Percentiles rank a stretch among this genome's conserved stretches.
phyloP scores from a whole-genome alignment of 2,329 filamentous ascomycete genomes.

The Pseudophaeomoniella oleicola region DNA sequence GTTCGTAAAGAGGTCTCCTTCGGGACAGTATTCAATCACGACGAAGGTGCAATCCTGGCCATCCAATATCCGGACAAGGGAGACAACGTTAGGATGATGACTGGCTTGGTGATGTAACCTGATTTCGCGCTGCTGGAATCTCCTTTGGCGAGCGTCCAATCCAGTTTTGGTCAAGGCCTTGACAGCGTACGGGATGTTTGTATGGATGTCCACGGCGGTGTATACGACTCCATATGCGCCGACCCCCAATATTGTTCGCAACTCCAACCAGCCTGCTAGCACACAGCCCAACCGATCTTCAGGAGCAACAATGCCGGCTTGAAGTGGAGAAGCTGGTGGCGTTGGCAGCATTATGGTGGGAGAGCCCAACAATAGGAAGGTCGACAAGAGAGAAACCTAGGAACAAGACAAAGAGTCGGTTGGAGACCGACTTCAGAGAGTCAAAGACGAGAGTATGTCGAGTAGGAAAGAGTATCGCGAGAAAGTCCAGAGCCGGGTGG shows the following conservation, averaged over 20 bases:
- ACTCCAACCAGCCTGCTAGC: conserved; percentile 67
- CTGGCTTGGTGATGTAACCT: conserved; percentile 80
- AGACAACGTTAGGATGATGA: conserved; percentile 83
- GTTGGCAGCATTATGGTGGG: conserved; percentile 30
- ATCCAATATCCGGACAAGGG: conserved; percentile 86
- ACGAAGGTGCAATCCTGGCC: conserved; percentile 87
- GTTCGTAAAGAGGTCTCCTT: conserved; percentile 92
- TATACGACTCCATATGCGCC: conserved; percentile 97
- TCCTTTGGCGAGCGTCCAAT: conserved; percentile 71
- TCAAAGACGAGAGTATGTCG: not conserved
- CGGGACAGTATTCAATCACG: conserved; percentile 90
- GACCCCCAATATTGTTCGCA: conserved; percentile 75
- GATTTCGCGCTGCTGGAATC: conserved; percentile 89
- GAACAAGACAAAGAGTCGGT: conserved; percentile 9
- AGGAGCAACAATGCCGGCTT: conserved; percentile 44
- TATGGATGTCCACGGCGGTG: conserved; percentile 70
- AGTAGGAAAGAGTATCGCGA: not conserved
- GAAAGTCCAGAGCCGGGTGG: not conserved
- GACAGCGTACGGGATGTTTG: conserved; percentile 73
- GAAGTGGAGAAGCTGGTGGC: conserved; percentile 27
- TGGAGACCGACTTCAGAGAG: not conserved
- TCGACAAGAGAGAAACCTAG: conserved; percentile 11
- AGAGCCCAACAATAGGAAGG: conserved; percentile 21
- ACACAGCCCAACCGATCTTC: conserved; percentile 78
- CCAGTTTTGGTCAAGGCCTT: conserved; percentile 94